phyloP scores from a whole-genome alignment of 345 rosid genomes.

The Pugionium dolabratum region DNA sequence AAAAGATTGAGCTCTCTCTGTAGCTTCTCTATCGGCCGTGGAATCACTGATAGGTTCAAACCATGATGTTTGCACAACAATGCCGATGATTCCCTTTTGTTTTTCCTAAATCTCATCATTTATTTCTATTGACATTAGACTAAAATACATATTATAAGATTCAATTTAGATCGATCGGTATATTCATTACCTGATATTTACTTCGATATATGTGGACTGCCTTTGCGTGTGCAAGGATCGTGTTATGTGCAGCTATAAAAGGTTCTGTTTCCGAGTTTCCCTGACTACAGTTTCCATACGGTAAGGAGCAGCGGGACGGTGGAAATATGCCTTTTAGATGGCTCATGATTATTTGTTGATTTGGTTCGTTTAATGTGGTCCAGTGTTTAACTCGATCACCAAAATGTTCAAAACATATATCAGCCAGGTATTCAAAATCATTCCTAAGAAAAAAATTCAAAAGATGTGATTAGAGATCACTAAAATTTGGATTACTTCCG shows the following conservation, averaged over 20 bases:
- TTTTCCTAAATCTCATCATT: slow-evolving; percentile 33
- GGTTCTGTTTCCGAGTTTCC: slow-evolving; percentile 62
- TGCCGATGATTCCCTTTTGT: slow-evolving; percentile 62
- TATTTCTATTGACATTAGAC: not conserved
- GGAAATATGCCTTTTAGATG: slow-evolving; percentile 46
- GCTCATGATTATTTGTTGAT: slow-evolving; percentile 36
- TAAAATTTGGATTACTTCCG: not conserved
- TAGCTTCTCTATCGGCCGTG: slow-evolving; percentile 53
- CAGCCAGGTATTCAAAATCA: slow-evolving; percentile 55
- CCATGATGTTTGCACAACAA: slow-evolving; percentile 64
- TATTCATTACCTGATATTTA: slow-evolving; percentile 55
- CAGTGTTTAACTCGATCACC: slow-evolving; percentile 64
- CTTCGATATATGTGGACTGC: slow-evolving; percentile 52
- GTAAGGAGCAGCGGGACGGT: slow-evolving; percentile 52
- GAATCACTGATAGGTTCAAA: slow-evolving; percentile 64
- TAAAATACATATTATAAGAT: not conserved
- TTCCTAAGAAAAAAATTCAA: slow-evolving; percentile 43
- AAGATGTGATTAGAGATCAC: not conserved
- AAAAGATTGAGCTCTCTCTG: slow-evolving; percentile 65
- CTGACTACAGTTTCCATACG: slow-evolving; percentile 49
- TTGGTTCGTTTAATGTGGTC: slow-evolving; percentile 65
- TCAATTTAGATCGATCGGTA: not conserved
- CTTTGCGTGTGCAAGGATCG: slow-evolving; percentile 60
- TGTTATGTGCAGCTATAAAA: slow-evolving; percentile 55
- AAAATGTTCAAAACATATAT: slow-evolving; percentile 55